Base-by-base conservation (phyloP, 768 basidiomycete species). In the Pleurotus platypus region DNA sequence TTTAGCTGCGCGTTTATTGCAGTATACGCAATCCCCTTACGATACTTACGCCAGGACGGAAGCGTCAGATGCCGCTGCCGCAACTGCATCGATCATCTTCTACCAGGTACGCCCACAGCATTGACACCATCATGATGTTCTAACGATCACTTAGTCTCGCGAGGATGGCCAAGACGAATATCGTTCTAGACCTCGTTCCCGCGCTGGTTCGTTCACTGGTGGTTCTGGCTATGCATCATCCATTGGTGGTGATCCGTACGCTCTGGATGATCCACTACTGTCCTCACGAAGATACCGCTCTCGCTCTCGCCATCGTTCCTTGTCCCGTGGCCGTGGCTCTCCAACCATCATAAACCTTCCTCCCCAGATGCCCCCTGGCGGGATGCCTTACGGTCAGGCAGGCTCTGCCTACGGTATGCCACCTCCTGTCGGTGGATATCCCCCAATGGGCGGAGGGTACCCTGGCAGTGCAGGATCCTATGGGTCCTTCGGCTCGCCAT, bases 41-140 rank as follows among this genome's bases (percentile, higher is more conserved):
- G 78, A 85, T 62, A 68, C 70, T 8, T 78, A 79, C 59, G 73
- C 78, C 1, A 76, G 81, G 20, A 70, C 73, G 38, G 73, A 73
- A 47, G 81, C 85, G 11, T 79, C 81, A 26, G 88, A 89, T 63
- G 73, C 85, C 0, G 87, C 89, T 1, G 87, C 86, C 15, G 79
- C 83, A 42, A 88, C 87, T 0, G 87, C 85, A 1, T 80, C 81
- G 12, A 72, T 77, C 24, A 78, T 88, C 35, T 86, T 85, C 56
- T 77, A 75, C 59, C 73, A 79, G 67, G 84, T 84, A 37, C 50
- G 74, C 63, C 5, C 6, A 4, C 38, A 9, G 22, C 38, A 43
- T 38, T 45, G 43, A 38, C n/a, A 13, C 50, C 26, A 13, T 37
- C 12, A 35, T 22, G 27, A n/a, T 27, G 18, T 16, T 45, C 27